Base-by-base conservation (phyloP, 108 stramenopile genomes). In the Cylindrotheca fusiformis region DNA sequence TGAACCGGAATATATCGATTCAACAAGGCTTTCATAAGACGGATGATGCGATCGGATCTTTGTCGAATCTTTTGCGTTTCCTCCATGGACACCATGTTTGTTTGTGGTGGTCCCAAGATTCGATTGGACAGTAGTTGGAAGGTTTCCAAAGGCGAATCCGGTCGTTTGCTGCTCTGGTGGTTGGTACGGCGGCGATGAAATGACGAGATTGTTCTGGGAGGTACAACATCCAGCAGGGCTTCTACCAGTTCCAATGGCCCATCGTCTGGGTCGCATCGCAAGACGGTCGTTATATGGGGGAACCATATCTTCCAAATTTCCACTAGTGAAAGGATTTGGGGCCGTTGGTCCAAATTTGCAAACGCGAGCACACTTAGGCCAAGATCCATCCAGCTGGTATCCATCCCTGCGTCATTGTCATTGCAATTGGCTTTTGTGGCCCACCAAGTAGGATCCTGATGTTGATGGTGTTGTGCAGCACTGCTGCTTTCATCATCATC, bases 251-350 rank as follows among this genome's bases (percentile, higher is more conserved):
- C 1, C 22, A 24, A n/a, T n/a, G n/a, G n/a, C n/a, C n/a, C n/a
- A n/a, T n/a, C n/a, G n/a, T n/a, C n/a, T n/a, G n/a, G n/a, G n/a
- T n/a, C n/a, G n/a, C 12, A n/a, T 51, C 3, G 10, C 63, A 78
- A 53, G 24, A 78, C 12, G 12, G 21, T 52, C 14, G 51, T 23
- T 12, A 73, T 63, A 50, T 78, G 77, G 19, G 77, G 77, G 28
- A 72, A 73, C 65, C 66, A 78, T 14, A 68, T 29, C 0, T 31
- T 69, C 77, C 77, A 78, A 20, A 48, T 31, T 63, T 45, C 58
- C 10, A 27, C 19, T 2, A 61, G 61, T 1, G 65, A 44, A 22
- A 67, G 62, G 6, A 71, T 65, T 44, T 55, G 32, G 24, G 65
- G 61, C 55, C 70, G 66, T 36, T 61, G 23, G 22, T 62, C 12